A percentile compares a stretch with the other conserved stretches of the same genome.
Evolutionary conservation across 805 yeast species (phyloP).

Genomic region (Schizosaccharomyces lindneri): DNA sequence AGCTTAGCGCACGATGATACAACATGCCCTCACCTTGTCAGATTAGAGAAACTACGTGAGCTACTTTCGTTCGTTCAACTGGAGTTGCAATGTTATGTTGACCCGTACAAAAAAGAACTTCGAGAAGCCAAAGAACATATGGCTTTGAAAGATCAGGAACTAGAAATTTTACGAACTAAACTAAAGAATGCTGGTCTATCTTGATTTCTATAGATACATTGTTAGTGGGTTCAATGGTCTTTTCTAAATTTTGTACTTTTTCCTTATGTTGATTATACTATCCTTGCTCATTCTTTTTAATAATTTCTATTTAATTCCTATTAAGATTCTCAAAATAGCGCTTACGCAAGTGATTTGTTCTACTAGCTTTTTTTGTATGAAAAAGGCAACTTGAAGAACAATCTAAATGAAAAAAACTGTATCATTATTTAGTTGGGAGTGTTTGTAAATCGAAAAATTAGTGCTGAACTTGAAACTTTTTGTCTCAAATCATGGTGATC

Average conservation of each 20-base stretch:
- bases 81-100: background rate
- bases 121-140: background rate
- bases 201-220: background rate
- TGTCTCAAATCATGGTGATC: conserved; percentile 73
- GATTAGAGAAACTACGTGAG: background rate
- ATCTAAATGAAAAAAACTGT: too few species aligned
- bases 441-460: conserved; percentile 13
- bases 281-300: too few species aligned
- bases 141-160: background rate
- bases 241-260: too few species aligned
- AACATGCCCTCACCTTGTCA: background rate
- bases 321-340: too few species aligned
- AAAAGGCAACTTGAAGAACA: too few species aligned
- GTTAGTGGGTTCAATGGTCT: background rate
- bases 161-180: background rate
- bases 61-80: background rate
- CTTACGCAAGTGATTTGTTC: too few species aligned
- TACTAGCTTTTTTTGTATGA: too few species aligned
- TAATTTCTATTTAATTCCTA: too few species aligned
- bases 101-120: background rate
- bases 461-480: conserved; percentile 54
- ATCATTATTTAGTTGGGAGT: too few species aligned
- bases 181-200: background rate
- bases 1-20: background rate
- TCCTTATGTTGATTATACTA: too few species aligned